These are phyloP conservation scores for Rhododendron vialii DNA, from an alignment of 148 eudicot genomes.

Conservation along the genomic window DNA sequence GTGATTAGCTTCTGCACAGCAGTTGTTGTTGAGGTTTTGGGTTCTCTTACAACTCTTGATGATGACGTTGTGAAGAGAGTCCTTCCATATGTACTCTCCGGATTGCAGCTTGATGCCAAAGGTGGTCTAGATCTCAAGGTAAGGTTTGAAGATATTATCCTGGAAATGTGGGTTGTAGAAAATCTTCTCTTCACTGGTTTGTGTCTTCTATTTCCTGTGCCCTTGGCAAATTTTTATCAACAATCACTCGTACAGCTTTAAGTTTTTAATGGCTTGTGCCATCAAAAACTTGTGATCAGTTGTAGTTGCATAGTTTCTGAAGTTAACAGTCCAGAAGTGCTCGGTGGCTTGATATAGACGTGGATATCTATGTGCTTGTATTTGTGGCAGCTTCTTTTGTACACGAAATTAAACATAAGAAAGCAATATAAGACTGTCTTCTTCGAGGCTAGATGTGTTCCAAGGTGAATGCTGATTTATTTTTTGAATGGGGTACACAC, in stretches of 20 bases:
- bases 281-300: background rate
- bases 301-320: background rate
- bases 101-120: constrained; percentile 52
- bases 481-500: background rate
- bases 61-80: constrained; percentile 65
- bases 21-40: constrained; percentile 72
- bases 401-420: background rate
- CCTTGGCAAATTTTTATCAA: background rate
- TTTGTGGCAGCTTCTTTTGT: background rate
- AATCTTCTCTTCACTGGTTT: background rate
- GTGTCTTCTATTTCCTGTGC: background rate
- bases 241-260: background rate
- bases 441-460: background rate
- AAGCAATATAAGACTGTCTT: background rate
- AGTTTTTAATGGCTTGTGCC: background rate
- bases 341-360: background rate
- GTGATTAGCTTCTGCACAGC: constrained; percentile 74
- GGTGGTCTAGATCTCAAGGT: constrained; percentile 64
- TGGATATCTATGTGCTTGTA: background rate
- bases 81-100: constrained; percentile 62
- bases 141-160: constrained; percentile 2
- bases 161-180: background rate
- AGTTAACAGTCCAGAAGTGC: background rate
- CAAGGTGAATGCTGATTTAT: background rate
- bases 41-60: constrained; percentile 45